phyloP scores from a whole-genome alignment of 495 filamentous ascomycete genomes.

The Xylaria curta region DNA sequence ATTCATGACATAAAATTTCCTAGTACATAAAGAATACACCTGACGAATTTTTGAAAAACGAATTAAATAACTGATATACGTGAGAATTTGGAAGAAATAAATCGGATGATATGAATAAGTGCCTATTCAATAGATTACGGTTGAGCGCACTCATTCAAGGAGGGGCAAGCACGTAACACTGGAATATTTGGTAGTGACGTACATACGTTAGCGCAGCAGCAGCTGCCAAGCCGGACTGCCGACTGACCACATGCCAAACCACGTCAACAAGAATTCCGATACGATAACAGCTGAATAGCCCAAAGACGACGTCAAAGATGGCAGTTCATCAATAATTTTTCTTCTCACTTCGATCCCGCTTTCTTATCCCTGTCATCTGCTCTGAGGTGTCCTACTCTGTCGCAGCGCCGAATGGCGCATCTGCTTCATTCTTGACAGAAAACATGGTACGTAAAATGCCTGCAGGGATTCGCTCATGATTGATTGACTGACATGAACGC shows the following conservation, averaged over 20 bases:
- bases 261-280: constrained; percentile 8
- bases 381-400: no score
- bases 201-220: not conserved
- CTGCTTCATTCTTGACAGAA: not conserved
- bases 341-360: not conserved
- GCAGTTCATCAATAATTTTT: not conserved
- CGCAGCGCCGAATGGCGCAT: not conserved
- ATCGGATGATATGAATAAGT: not conserved
- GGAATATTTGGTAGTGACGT: constrained; percentile 3
- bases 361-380: not conserved
- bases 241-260: constrained; percentile 24
- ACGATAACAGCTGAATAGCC: not conserved
- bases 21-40: not conserved
- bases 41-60: not conserved
- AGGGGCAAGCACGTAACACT: not conserved
- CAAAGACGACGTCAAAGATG: not conserved
- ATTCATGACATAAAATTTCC: not conserved
- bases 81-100: not conserved
- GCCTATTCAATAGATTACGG: no score
- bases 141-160: not conserved
- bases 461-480: not conserved
- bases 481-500: not conserved
- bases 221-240: constrained; percentile 18
- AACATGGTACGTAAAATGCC: constrained; percentile 19
- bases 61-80: not conserved